Conservation (phyloP, 106 monocot genomes). For the Ottelia alismoides region DNA sequence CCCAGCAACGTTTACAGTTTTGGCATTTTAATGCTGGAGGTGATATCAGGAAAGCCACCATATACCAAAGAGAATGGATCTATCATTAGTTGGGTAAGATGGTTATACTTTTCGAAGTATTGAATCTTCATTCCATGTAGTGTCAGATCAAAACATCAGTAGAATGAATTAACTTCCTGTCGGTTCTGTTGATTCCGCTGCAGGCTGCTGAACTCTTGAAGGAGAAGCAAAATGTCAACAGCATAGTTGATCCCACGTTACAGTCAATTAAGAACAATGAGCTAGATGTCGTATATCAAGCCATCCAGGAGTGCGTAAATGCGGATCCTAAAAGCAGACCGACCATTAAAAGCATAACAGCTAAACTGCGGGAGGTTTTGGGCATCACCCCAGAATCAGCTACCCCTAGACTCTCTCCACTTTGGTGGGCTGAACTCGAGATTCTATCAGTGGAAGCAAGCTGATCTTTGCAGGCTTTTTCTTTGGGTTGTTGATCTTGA, state of each 20-base stretch:
- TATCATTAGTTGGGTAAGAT: slow-evolving; percentile 46
- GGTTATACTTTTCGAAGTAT: too few species aligned
- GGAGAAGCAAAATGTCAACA: slow-evolving; percentile 22
- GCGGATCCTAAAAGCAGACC: slow-evolving; percentile 33
- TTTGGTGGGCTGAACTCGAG: slow-evolving; percentile 98
- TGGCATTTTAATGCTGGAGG: slow-evolving; percentile 70
- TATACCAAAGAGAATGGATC: slow-evolving; percentile 36
- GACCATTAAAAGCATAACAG: slow-evolving; percentile 34
- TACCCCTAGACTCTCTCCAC: slow-evolving; percentile 61
- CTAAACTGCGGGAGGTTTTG: slow-evolving; percentile 25
- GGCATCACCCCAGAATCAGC: slow-evolving; percentile 75
- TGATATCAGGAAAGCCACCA: slow-evolving; percentile 61
- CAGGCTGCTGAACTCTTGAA: slow-evolving; percentile 63
- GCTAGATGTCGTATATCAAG: slow-evolving; percentile 45
- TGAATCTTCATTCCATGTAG: too few species aligned
- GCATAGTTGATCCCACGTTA: slow-evolving; percentile 51
- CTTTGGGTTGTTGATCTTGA: too few species aligned
- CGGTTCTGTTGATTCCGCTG: too few species aligned
- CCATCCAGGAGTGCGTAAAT: slow-evolving; percentile 48
- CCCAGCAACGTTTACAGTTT: slow-evolving; percentile 62
- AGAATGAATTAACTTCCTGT: too few species aligned
- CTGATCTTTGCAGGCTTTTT: slow-evolving; percentile 10
- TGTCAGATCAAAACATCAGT: too few species aligned
- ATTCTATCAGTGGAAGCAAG: slow-evolving; percentile 66
- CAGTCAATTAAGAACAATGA: slow-evolving; percentile 33